Evolutionary conservation across 192 early-diverging fungal genomes (phyloP).

Genomic region (Coemansia sp.): DNA sequence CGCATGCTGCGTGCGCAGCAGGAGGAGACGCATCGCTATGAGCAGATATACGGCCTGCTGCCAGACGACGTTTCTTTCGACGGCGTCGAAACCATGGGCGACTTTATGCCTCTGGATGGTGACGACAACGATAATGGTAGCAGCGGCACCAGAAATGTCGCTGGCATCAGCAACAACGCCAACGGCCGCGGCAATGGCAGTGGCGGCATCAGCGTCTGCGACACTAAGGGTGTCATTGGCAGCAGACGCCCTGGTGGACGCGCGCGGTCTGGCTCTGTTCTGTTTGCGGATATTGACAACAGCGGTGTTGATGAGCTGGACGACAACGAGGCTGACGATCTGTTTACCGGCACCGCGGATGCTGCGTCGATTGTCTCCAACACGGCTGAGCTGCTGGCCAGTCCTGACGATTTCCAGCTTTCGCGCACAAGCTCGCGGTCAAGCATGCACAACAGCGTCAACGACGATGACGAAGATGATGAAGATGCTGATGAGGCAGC

Average conservation of each 20-base stretch:
- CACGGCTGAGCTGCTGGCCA: background rate
- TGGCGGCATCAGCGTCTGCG: background rate
- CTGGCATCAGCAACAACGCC: background rate
- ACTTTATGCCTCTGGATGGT: slow-evolving; percentile 15
- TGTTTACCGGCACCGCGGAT: background rate
- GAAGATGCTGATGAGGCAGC: slow-evolving; percentile 37
- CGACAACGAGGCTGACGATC: background rate
- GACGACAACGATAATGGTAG: background rate
- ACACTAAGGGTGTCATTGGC: background rate
- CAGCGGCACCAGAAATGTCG: too few species aligned
- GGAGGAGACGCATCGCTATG: slow-evolving; percentile 42
- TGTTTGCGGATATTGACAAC: background rate
- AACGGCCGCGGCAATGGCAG: background rate
- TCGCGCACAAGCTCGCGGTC: slow-evolving; percentile 25
- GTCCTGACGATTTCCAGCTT: background rate
- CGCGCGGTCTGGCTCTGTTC: slow-evolving; percentile 3
- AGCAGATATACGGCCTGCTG: slow-evolving; percentile 39
- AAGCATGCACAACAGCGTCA: slow-evolving; percentile 15
- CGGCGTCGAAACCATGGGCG: slow-evolving; percentile 32
- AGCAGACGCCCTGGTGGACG: background rate
- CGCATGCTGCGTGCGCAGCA: slow-evolving; percentile 39
- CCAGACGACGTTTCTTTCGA: slow-evolving; percentile 21
- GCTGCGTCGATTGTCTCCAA: background rate
- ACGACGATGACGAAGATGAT: slow-evolving; percentile 2
- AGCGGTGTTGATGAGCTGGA: background rate